These are phyloP conservation scores for Ophiocordyceps camponoti-floridani DNA, from an alignment of 2,329 filamentous ascomycete genomes.

Conservation along the genomic window DNA sequence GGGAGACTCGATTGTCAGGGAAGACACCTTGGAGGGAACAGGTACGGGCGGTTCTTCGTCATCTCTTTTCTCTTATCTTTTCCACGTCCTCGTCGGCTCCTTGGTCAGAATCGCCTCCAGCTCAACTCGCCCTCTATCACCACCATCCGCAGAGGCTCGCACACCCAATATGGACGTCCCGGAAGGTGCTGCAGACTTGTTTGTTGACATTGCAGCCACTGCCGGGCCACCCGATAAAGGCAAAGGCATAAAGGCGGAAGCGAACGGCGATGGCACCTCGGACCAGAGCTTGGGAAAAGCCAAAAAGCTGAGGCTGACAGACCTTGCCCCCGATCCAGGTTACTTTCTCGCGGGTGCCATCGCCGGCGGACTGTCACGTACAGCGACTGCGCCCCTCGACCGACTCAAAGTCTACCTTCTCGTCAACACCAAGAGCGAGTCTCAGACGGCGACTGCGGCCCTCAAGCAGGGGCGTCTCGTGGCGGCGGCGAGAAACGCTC, in stretches of 20 bases:
- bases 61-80: conserved; percentile 27
- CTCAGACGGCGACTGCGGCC: conserved; percentile 41
- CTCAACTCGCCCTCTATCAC: conserved; percentile 11
- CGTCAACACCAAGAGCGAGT: conserved; percentile 49
- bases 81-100: conserved; percentile 43
- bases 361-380: conserved; percentile 86
- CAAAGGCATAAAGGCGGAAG: conserved; percentile 6
- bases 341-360: conserved; percentile 94
- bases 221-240: conserved; percentile 8
- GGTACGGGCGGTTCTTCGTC: conserved; percentile 52
- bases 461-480: conserved; percentile 53
- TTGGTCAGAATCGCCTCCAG: conserved; percentile 49
- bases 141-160: neutral
- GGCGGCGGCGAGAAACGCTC: conserved; percentile 45
- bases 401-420: conserved; percentile 95
- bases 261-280: conserved; percentile 17
- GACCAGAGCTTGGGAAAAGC: conserved; percentile 15
- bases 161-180: conserved; percentile 4
- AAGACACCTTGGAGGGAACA: conserved; percentile 82
- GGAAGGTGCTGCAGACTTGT: conserved; percentile 4
- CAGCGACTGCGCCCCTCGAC: conserved; percentile 88
- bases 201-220: conserved; percentile 8
- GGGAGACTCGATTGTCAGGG: conserved; percentile 82
- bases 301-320: conserved; percentile 38
- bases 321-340: conserved; percentile 72